Evolutionary conservation across 371 early-diverging fungal genomes (phyloP), one percentile per base, ranked within the genome.

Genomic region (Umbelopsis sp.): DNA sequence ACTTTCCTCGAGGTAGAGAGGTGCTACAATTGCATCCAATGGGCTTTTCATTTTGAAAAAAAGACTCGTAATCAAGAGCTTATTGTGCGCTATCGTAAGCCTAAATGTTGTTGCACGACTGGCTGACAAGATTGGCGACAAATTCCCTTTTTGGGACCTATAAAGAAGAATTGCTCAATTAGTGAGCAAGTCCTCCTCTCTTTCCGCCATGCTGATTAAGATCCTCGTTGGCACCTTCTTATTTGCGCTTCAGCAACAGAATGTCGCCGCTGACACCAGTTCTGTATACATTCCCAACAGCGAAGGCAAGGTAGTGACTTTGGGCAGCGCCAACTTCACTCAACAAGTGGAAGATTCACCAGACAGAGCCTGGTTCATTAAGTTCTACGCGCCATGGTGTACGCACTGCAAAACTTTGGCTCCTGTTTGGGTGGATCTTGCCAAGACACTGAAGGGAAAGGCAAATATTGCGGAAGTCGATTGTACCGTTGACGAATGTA

Each of bases 351-450:
- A 57, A 57, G 57, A 57, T 57, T 29, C 14, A 4, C 57, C 57
- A 18, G 57, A 57, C 32, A 29, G 57, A 18, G 18, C 12, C 10
- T 91, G 88, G 92, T 89, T 95, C 71, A 71, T 95, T 65, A 90
- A 92, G 74, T 93, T 90, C 74, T 92, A 86, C 73, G 93, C 95
- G 20, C 94, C 96, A 14, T 95, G 95, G 95, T 95, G 96, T 75
- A 85, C 88, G 8, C 95, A 95, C 78, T 97, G 97, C 86, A 82
- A 92, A 76, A 73, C 83, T 0, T 83, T 97, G 69, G 91, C 89
- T 6, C 95, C 95, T 9, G 76, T 80, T 22, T 95, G 92, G 88
- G 86, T 82, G n/a, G 75, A 86, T 24, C 72, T 95, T 50, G 93
- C 90, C 24, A 74, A 72, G 29, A 70, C 68, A 14, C 65, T 92